phyloP scores from a whole-genome alignment of 768 basidiomycete genomes.

The Phanerodontia chrysosporium region DNA sequence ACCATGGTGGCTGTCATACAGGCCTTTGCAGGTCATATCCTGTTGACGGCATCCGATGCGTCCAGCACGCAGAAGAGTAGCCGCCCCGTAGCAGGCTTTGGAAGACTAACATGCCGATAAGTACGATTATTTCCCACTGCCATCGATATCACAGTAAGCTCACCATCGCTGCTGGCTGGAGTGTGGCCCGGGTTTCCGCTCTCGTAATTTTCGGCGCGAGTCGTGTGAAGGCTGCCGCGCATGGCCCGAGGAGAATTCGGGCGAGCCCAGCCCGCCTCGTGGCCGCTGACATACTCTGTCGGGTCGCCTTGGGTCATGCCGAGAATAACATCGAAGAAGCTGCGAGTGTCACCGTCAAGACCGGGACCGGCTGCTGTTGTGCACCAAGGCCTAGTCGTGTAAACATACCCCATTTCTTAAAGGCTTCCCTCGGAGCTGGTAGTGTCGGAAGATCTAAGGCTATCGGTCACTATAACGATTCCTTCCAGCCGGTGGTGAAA shows the following conservation, averaged over 20 bases:
- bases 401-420: not conserved
- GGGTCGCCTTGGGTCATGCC: not conserved
- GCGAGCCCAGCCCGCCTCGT: not conserved
- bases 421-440: not conserved
- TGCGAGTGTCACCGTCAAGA: not conserved
- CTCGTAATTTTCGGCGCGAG: not conserved
- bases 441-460: not conserved
- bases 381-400: not conserved
- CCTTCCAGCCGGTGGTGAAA: no score
- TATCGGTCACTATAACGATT: not conserved
- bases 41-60: not conserved
- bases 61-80: not conserved
- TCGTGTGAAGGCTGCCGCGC: not conserved
- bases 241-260: not conserved
- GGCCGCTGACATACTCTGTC: not conserved
- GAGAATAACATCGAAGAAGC: not conserved
- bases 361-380: not conserved
- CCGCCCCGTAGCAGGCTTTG: not conserved
- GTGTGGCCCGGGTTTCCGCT: not conserved
- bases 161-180: not conserved
- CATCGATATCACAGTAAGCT: not conserved
- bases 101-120: not conserved
- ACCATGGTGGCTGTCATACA: no score
- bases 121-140: not conserved
- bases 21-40: not conserved